Evolutionary conservation across 257 asterid species (phyloP).

Genomic region (Buddleja alternifolia): DNA sequence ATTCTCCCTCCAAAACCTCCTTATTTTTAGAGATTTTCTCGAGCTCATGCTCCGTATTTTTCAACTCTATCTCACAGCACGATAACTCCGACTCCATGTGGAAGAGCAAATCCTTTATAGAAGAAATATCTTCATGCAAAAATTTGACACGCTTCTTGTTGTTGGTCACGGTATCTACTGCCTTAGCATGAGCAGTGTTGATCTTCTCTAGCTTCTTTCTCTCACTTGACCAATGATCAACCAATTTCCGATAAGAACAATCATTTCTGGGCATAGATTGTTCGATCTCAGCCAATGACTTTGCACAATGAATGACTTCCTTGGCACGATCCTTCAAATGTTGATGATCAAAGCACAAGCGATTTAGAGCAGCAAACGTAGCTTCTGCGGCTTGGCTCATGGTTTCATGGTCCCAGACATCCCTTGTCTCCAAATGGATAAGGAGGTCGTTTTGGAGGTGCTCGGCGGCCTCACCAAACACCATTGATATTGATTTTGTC

Average conservation of each 20-base stretch:
- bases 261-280: slow-evolving; percentile 32
- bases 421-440: slow-evolving; percentile 37
- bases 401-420: slow-evolving; percentile 42
- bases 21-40: slow-evolving; percentile 30
- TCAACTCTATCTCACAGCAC: slow-evolving; percentile 38
- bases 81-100: slow-evolving; percentile 36
- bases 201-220: slow-evolving; percentile 38
- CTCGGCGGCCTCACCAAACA: slow-evolving; percentile 42
- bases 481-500: slow-evolving; percentile 40
- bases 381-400: slow-evolving; percentile 43
- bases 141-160: slow-evolving; percentile 17
- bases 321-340: slow-evolving; percentile 34
- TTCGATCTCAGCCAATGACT: slow-evolving; percentile 41
- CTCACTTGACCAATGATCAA: slow-evolving; percentile 35
- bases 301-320: slow-evolving; percentile 40
- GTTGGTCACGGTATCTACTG: neutral
- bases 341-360: slow-evolving; percentile 26
- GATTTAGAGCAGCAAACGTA: slow-evolving; percentile 50
- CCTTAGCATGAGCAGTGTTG: slow-evolving; percentile 31
- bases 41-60: slow-evolving; percentile 24
- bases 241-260: slow-evolving; percentile 23
- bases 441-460: slow-evolving; percentile 41
- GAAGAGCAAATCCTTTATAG: slow-evolving; percentile 39
- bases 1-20: slow-evolving; percentile 34
- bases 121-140: slow-evolving; percentile 34